These are phyloP conservation scores for Ricinus communis DNA, from an alignment of 345 rosid genomes.

Conservation along the genomic window DNA sequence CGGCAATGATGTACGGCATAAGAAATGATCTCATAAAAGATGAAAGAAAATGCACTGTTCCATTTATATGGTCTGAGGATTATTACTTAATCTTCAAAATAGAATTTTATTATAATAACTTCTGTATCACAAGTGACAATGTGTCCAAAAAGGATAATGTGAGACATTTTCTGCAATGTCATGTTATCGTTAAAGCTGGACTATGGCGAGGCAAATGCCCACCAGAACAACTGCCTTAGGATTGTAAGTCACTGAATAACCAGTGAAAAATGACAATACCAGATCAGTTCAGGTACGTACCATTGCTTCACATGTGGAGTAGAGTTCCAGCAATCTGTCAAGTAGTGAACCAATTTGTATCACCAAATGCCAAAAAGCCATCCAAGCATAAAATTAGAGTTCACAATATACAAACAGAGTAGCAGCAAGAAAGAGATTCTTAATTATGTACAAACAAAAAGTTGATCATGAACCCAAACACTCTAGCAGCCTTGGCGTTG, in stretches of 20 bases:
- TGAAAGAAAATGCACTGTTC: background rate
- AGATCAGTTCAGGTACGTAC: slow-evolving; percentile 38
- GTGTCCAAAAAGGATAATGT: background rate
- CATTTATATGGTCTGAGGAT: background rate
- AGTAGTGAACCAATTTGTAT: slow-evolving; percentile 21
- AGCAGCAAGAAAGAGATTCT: background rate
- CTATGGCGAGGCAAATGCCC: background rate
- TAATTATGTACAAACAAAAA: background rate
- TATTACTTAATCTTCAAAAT: background rate
- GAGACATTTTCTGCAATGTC: background rate
- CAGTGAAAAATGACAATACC: background rate
- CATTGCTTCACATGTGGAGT: slow-evolving; percentile 77
- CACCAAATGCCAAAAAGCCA: slow-evolving; percentile 10
- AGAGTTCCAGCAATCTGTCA: slow-evolving; percentile 80
- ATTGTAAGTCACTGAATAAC: slow-evolving; percentile 6
- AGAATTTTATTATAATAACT: background rate
- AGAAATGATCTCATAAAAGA: background rate
- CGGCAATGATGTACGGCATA: background rate
- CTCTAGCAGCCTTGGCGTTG: background rate
- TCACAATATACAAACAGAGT: background rate
- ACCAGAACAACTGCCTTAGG: background rate
- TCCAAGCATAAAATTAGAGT: slow-evolving; percentile 10
- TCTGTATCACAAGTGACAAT: background rate
- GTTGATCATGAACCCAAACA: background rate
- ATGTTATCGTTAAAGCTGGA: background rate